Percentiles rank a stretch among this genome's conserved stretches.
Conservation (phyloP, 495 filamentous ascomycete genomes). For the Penicillium arizonense region DNA sequence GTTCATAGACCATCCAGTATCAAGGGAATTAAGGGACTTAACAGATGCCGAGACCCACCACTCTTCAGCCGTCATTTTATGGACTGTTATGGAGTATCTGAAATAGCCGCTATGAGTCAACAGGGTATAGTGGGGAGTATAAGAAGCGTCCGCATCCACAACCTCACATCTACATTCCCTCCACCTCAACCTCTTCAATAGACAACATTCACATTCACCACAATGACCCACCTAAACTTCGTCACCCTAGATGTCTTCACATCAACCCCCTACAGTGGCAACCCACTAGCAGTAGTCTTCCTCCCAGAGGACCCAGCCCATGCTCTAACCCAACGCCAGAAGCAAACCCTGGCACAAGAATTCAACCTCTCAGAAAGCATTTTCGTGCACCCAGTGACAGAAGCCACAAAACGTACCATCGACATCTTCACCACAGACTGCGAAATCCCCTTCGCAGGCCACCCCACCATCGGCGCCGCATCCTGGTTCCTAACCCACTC, state of each 20-base stretch:
- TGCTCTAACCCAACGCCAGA: slow-evolving; percentile 36
- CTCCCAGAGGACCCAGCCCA: slow-evolving; percentile 25
- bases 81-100: not conserved
- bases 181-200: too few relatives aligned
- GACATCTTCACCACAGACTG: slow-evolving; percentile 66
- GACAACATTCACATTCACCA: not conserved
- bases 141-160: not conserved
- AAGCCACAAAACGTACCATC: slow-evolving; percentile 40
- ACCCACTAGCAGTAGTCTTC: slow-evolving; percentile 43
- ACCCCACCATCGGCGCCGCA: slow-evolving; percentile 72
- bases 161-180: not conserved
- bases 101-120: slow-evolving; percentile 1
- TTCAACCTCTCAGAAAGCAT: slow-evolving; percentile 87
- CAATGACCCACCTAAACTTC: slow-evolving; percentile 31
- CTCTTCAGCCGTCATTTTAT: not conserved
- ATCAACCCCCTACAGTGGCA: slow-evolving; percentile 35
- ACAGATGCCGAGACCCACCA: too few relatives aligned
- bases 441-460: slow-evolving; percentile 75
- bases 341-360: slow-evolving; percentile 62
- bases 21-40: not conserved
- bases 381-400: slow-evolving; percentile 57
- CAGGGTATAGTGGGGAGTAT: slow-evolving; percentile 5
- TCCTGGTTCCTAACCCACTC: slow-evolving; percentile 46
- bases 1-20: not conserved
- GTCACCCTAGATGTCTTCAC: slow-evolving; percentile 48